These are phyloP conservation scores for Coemansia sp. DNA, from an alignment of 192 early-diverging fungal genomes.

Conservation along the genomic window DNA sequence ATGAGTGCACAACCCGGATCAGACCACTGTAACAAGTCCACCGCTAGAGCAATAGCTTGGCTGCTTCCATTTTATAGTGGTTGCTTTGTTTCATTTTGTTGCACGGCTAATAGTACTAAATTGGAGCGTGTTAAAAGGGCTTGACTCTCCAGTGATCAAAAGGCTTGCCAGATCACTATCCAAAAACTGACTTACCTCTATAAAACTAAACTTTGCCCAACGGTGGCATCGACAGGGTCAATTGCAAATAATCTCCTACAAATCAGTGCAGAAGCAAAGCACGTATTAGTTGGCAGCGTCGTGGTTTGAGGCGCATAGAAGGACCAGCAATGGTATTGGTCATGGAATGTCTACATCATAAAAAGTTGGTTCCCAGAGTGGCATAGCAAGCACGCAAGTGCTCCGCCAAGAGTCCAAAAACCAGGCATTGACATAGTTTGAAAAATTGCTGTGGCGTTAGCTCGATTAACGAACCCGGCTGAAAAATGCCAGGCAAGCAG, in stretches of 20 bases:
- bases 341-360: conserved; percentile 25
- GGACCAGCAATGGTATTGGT: not conserved
- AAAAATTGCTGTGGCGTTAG: conserved; percentile 17
- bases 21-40: too few species aligned
- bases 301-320: not conserved
- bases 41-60: too few species aligned
- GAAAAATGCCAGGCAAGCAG: not conserved
- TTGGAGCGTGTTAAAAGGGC: too few species aligned
- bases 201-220: too few species aligned
- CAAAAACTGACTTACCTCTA: too few species aligned
- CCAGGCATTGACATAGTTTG: conserved; percentile 41
- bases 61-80: too few species aligned
- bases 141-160: not conserved
- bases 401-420: conserved; percentile 27
- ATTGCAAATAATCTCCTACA: not conserved
- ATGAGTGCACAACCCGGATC: too few species aligned
- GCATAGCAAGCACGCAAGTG: conserved; percentile 1
- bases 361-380: conserved; percentile 47
- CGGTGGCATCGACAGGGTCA: too few species aligned
- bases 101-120: too few species aligned
- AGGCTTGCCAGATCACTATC: not conserved
- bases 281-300: not conserved
- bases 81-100: too few species aligned
- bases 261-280: not conserved
- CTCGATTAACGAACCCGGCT: conserved; percentile 21